phyloP scores from a whole-genome alignment of 345 rosid genomes.

The rapeseed (Brassica napus) region DNA sequence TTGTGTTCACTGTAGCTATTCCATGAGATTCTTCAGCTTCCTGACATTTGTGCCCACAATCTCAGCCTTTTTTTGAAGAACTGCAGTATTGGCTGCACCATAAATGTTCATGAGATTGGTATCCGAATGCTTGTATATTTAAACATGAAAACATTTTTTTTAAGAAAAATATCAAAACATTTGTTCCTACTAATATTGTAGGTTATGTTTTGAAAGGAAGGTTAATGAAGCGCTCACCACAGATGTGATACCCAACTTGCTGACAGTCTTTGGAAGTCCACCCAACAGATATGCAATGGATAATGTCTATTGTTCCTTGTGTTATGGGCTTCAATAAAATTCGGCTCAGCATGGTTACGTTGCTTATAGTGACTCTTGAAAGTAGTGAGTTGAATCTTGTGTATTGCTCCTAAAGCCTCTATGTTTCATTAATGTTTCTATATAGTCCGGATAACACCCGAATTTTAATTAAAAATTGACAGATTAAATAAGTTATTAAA shows the following conservation, averaged over 20 bases:
- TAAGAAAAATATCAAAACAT: background rate
- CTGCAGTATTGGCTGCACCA: constrained; percentile 71
- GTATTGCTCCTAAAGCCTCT: background rate
- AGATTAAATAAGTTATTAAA: background rate
- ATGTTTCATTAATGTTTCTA: constrained; percentile 7
- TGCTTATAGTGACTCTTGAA: background rate
- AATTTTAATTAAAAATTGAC: background rate
- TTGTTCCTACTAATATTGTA: background rate
- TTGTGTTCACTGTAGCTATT: constrained; percentile 54
- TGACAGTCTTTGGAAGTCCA: constrained; percentile 46
- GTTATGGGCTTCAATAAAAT: background rate
- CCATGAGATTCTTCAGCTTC: constrained; percentile 57
- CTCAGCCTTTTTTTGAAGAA: constrained; percentile 60
- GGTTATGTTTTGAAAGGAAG: constrained; percentile 6
- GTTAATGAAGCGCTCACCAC: constrained; percentile 51
- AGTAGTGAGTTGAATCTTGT: background rate
- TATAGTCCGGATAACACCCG: background rate
- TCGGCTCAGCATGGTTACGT: background rate
- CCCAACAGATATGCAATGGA: constrained; percentile 48
- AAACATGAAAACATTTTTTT: background rate
- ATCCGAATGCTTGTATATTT: background rate
- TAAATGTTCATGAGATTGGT: constrained; percentile 19
- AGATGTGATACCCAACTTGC: constrained; percentile 45
- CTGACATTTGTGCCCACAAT: constrained; percentile 64
- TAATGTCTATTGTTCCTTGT: background rate